A percentile compares a stretch with the other conserved stretches of the same genome.
These are phyloP conservation scores for Vachellia collinsii DNA, from an alignment of 306 rosid species.

Conservation along the genomic window DNA sequence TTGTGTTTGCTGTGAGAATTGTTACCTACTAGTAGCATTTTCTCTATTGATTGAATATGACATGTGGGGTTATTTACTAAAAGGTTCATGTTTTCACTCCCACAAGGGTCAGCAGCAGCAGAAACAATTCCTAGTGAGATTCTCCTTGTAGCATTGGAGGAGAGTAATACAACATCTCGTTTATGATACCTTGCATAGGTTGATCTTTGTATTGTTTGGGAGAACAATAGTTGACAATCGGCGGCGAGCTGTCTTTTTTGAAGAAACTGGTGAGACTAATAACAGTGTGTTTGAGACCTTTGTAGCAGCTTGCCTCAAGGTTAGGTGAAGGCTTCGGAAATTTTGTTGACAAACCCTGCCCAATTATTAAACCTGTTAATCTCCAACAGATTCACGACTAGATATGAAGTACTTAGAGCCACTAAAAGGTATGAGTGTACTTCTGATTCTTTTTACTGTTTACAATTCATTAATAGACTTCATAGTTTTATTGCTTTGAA, in stretches of 20 bases:
- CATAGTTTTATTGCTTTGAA: neutral
- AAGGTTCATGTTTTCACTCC: constrained; percentile 86
- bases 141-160: constrained; percentile 95
- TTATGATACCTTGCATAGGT: constrained; percentile 91
- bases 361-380: constrained; percentile 67
- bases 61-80: constrained; percentile 79
- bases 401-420: constrained; percentile 60
- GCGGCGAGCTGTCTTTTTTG: constrained; percentile 96
- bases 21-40: constrained; percentile 15
- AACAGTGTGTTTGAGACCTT: constrained; percentile 77
- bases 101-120: constrained; percentile 97
- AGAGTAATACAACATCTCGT: constrained; percentile 76
- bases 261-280: constrained; percentile 92
- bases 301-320: constrained; percentile 74
- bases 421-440: constrained; percentile 65
- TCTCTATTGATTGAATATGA: constrained; percentile 40
- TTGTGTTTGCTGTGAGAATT: too few relatives aligned
- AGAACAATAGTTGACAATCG: constrained; percentile 89
- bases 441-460: constrained; percentile 16
- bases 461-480: neutral
- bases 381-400: constrained; percentile 62
- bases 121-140: constrained; percentile 94
- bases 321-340: constrained; percentile 67
- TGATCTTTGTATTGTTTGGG: constrained; percentile 91
- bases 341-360: constrained; percentile 53